Evolutionary conservation across 2,329 filamentous ascomycete genomes (phyloP).

Genomic region (Fonsecaea pedrosoi): DNA sequence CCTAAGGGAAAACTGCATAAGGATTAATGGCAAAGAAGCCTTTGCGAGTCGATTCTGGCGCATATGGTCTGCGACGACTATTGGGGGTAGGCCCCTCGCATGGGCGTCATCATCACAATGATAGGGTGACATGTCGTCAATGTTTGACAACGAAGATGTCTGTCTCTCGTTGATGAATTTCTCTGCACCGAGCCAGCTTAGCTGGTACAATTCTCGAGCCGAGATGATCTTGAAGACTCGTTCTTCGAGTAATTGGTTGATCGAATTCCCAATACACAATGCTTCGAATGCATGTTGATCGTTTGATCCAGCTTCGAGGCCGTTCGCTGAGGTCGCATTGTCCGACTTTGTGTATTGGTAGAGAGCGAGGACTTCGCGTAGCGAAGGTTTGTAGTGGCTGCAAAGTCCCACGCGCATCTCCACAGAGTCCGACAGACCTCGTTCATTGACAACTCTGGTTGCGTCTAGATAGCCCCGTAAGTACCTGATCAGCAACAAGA

Average conservation of each 20-base stretch:
- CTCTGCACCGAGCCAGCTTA: conserved; percentile 74
- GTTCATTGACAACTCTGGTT: conserved; percentile 56
- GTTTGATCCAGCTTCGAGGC: conserved; percentile 10
- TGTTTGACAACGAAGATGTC: conserved; percentile 35
- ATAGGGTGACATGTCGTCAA: conserved; percentile 23
- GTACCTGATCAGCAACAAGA: conserved; percentile 75
- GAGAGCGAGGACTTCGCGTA: conserved; percentile 59
- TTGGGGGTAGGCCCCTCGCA: conserved; percentile 46
- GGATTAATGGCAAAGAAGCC: conserved; percentile 63
- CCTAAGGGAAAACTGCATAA: conserved; percentile 77
- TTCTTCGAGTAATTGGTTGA: conserved; percentile 71
- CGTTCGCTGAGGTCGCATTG: not conserved
- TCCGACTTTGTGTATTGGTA: conserved; percentile 51
- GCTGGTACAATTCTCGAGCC: conserved; percentile 58
- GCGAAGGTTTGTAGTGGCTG: conserved; percentile 72
- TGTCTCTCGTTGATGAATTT: conserved; percentile 59
- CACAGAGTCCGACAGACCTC: conserved; percentile 47
- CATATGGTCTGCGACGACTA: conserved; percentile 62
- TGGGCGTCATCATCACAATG: conserved; percentile 24
- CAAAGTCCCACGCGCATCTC: conserved; percentile 74
- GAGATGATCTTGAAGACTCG: conserved; percentile 69
- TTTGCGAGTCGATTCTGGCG: conserved; percentile 41
- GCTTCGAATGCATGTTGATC: conserved; percentile 54
- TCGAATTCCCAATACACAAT: conserved; percentile 73
- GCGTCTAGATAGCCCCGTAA: conserved; percentile 66